Evolutionary conservation across 805 yeast genomes (phyloP).

Genomic region (Metschnikowia peoriensis): DNA sequence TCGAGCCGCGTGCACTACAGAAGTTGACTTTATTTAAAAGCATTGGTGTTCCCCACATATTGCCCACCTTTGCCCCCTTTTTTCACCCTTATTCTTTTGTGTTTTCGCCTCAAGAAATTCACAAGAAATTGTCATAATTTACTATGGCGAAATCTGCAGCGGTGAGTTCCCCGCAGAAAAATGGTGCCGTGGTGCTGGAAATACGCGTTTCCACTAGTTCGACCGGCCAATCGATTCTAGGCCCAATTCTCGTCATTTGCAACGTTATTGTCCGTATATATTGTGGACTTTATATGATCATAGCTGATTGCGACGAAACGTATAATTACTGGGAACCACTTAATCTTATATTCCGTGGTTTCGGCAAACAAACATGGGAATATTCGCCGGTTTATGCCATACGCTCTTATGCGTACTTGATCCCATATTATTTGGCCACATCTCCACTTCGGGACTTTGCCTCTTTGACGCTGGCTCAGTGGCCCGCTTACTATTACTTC

Average conservation of each 20-base stretch:
- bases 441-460: constrained; percentile 21
- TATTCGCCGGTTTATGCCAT: constrained; percentile 88
- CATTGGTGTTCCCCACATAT: too few relatives aligned
- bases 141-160: not conserved
- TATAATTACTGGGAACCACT: constrained; percentile 96
- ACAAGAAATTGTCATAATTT: not conserved
- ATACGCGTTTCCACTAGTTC: not conserved
- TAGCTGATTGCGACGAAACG: constrained; percentile 90
- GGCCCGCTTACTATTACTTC: constrained; percentile 40
- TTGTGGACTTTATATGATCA: constrained; percentile 57
- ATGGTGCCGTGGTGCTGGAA: not conserved
- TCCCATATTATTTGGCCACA: constrained; percentile 43
- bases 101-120: not conserved
- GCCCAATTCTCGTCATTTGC: constrained; percentile 10
- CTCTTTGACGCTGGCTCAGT: constrained; percentile 12
- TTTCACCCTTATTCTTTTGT: not conserved
- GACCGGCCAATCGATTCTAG: constrained; percentile 5
- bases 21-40: too few relatives aligned
- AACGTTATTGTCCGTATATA: constrained; percentile 25
- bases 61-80: too few relatives aligned
- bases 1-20: too few relatives aligned
- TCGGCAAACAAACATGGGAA: constrained; percentile 96
- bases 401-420: constrained; percentile 77
- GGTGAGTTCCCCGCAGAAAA: not conserved
- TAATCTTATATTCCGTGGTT: constrained; percentile 70